Evolutionary conservation across 805 yeast genomes (phyloP), one percentile per base, ranked within the genome.

Genomic region (Suhomyces pyralidae): DNA sequence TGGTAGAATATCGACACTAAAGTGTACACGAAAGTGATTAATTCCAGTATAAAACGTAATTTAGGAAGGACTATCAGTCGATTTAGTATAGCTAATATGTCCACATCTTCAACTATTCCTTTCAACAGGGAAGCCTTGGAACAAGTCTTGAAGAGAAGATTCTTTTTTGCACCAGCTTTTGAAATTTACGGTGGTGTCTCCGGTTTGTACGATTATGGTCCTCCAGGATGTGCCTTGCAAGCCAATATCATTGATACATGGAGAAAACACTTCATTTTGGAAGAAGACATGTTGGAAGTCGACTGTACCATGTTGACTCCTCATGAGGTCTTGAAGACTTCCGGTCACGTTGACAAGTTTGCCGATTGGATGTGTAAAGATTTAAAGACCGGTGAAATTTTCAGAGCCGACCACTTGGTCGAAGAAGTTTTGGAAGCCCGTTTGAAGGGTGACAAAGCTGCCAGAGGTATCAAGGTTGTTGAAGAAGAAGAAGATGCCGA

Each of bases 311-410:
- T 94, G 92, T 79, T 94, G 74, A 94, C 99, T 47, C 99, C 99
- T 14, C 85, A 90, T 66, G 99, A 96, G 71, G 99, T 94, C 34
- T 81, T 94, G 70, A 96, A 96, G 78, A 96, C 99, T 44, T 93
- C 98, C 48, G 99, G 99, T 63, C 99, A 94, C 73, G 99, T 94
- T 59, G 99, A 94, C 73, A 94, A 94, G 79, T 94, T 94, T 69
- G 90, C 97, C 60, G 99, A 94, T 73, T 94, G 97, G 97, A 94
- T 94, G 99, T 91, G 97, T 74, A 85, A 88, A 65, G 99, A 94
- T 73, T 78, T 84, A 65, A 89, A 89, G 69, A 89, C 97, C 40
- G 99, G 99, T 61, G 99, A 94, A 77, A 94, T 94, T 62, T 94
- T 94, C 80, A 84, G 99, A 76, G 98, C 97, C 50, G 99, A 94